Conservation (phyloP, 768 basidiomycete species). For the Leccinum subtestaceum region DNA sequence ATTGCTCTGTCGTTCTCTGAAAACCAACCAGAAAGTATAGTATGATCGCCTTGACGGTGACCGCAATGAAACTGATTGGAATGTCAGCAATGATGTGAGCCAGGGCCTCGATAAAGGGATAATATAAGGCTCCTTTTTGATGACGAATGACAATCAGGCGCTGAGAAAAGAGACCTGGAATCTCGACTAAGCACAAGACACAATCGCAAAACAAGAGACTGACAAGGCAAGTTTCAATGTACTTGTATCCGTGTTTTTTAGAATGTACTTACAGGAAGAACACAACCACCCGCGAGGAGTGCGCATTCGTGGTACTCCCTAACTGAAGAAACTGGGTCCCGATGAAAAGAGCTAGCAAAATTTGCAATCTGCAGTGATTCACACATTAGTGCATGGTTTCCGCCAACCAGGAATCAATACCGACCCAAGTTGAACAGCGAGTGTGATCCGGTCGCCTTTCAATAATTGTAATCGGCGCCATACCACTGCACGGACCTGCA, state of each 20-base stretch:
- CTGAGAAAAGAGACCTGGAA: constrained; percentile 43
- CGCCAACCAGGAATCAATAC: background rate
- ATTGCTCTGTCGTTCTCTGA: constrained; percentile 17
- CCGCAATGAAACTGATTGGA: constrained; percentile 35
- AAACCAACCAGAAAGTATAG: constrained; percentile 23
- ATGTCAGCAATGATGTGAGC: constrained; percentile 46
- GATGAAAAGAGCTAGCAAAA: constrained; percentile 20
- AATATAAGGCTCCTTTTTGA: constrained; percentile 44
- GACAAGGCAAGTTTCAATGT: constrained; percentile 25
- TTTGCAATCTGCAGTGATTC: constrained; percentile 34
- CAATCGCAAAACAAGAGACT: constrained; percentile 50
- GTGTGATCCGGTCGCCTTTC: constrained; percentile 37
- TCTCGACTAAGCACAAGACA: constrained; percentile 51
- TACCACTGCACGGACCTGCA: constrained; percentile 46
- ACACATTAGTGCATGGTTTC: background rate
- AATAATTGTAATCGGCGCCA: constrained; percentile 45
- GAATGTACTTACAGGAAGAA: constrained; percentile 60
- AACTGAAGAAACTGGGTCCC: constrained; percentile 43
- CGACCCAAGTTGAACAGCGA: constrained; percentile 28
- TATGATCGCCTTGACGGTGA: constrained; percentile 5
- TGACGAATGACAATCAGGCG: constrained; percentile 44
- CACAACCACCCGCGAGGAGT: constrained; percentile 64
- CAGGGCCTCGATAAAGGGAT: constrained; percentile 45
- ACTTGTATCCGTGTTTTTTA: background rate
- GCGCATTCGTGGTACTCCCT: constrained; percentile 30